Base-by-base conservation (phyloP, 148 eudicot genomes). In the Vaccinium myrtillus region DNA sequence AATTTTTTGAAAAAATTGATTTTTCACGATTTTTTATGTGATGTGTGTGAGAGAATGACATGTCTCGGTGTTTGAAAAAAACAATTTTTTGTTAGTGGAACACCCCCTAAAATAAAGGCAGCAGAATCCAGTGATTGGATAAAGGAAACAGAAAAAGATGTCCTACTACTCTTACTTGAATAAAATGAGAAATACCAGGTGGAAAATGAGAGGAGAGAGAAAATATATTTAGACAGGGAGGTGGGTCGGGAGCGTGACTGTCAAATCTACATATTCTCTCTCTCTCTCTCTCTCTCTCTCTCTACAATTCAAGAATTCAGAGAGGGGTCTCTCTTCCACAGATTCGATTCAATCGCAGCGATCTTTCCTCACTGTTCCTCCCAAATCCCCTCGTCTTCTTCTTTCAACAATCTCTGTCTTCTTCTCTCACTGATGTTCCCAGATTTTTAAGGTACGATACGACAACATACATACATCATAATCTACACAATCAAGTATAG, bases 181-280 rank as follows among this genome's bases (percentile, higher is more conserved):
- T 9, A 63, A 23, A 63, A 8, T 63, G 36, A 2, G 23, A 65
- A 21, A 8, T 69, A 69, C 13, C 74, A 69, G 74, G 74, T 69
- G 74, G 74, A 69, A 69, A 69, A 69, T 69, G 5, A 69, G 74
- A 27, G 74, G 74, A 69, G 74, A 27, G 74, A 69, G 74, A 69
- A 69, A 69, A 69, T 30, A 69, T 69, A 69, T 69, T 27, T 69
- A 69, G 74, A 30, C 74, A 79, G 59, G 73, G 86, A 87, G 83
- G 84, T 87, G 90, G 87, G 86, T 90, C 83, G 85, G 82, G 83
- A 88, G 90, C 90, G 86, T 88, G 93, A 93, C 91, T 91, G 91
- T 93, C 94, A 91, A 89, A 92, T 93, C 94, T 90, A 58, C 92
- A 87, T 88, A 89, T 88, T 89, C 91, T 90, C 88, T 87, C 89